phyloP scores from a whole-genome alignment of 2,329 filamentous ascomycete genomes.

The Phialophora expanda region DNA sequence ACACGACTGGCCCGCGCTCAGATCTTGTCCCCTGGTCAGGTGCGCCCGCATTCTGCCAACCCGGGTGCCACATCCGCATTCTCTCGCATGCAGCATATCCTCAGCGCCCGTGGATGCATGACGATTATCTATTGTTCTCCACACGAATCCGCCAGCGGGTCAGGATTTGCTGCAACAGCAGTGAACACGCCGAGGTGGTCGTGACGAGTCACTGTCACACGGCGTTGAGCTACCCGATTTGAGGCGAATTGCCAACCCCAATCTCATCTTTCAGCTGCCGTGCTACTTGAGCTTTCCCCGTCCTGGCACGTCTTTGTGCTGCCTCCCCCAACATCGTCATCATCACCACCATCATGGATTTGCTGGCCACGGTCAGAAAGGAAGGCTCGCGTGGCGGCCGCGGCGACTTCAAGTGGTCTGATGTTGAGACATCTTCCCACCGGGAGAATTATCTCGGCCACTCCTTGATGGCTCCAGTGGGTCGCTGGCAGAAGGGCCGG shows the following conservation, averaged over 20 bases:
- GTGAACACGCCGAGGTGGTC: not conserved
- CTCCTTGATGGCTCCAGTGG: conserved; percentile 88
- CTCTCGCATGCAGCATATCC: conserved; percentile 13
- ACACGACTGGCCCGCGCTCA: conserved; percentile 13
- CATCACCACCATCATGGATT: conserved; percentile 71
- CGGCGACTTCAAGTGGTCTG: conserved; percentile 95
- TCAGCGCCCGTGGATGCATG: not conserved
- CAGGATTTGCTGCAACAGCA: conserved; percentile 13
- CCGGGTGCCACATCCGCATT: conserved; percentile 12
- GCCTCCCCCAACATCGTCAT: not conserved
- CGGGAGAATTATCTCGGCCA: conserved; percentile 92
- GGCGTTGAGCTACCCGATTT: conserved; percentile 13
- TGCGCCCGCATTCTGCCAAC: conserved; percentile 11
- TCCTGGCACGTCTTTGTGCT: conserved; percentile 4
- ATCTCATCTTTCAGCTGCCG: conserved; percentile 6
- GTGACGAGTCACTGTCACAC: conserved; percentile 27
- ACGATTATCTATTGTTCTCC: conserved; percentile 10
- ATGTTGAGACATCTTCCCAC: conserved; percentile 83
- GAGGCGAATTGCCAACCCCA: conserved; percentile 11
- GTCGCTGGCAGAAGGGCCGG: conserved; percentile 84
- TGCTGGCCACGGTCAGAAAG: conserved; percentile 90
- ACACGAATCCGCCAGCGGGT: conserved; percentile 1
- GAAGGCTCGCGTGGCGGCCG: conserved; percentile 78
- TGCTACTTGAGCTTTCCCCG: conserved; percentile 2
- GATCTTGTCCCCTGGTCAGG: conserved; percentile 7